A percentile compares a stretch with the other conserved stretches of the same genome.
These are phyloP conservation scores for Metschnikowia orientalis DNA, from an alignment of 805 yeast genomes.

Conservation along the genomic window DNA sequence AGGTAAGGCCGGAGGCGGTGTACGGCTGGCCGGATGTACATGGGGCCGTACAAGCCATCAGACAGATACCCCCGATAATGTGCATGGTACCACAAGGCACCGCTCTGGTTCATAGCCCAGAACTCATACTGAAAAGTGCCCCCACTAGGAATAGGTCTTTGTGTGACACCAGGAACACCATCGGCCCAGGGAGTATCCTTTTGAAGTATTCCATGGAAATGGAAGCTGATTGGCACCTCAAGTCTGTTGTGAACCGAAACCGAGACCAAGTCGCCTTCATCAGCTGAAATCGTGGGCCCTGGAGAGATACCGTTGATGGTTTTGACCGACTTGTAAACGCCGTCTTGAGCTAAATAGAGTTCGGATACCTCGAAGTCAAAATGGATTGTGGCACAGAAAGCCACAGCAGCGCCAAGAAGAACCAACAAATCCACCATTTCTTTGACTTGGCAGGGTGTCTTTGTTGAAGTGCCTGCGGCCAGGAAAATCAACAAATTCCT, in stretches of 20 bases:
- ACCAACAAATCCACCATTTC: no score
- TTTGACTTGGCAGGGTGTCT: no score
- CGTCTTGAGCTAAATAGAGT: slow-evolving; percentile 25
- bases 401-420: slow-evolving; percentile 17
- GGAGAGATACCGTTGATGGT: slow-evolving; percentile 46
- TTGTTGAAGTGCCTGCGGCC: no score
- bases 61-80: slow-evolving; percentile 45
- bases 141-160: slow-evolving; percentile 47
- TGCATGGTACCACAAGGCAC: slow-evolving; percentile 56
- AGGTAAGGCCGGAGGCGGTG: slow-evolving; percentile 29
- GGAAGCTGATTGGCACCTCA: slow-evolving; percentile 40
- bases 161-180: slow-evolving; percentile 49
- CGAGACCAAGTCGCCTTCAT: slow-evolving; percentile 29
- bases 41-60: slow-evolving; percentile 47
- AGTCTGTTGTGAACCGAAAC: slow-evolving; percentile 38
- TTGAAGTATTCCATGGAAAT: slow-evolving; percentile 51
- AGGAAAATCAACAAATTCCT: no score
- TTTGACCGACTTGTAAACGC: slow-evolving; percentile 29
- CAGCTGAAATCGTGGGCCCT: slow-evolving; percentile 42
- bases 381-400: no score
- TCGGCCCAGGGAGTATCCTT: slow-evolving; percentile 45
- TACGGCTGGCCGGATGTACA: slow-evolving; percentile 37
- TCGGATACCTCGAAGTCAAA: slow-evolving; percentile 12
- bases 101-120: slow-evolving; percentile 36
- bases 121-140: slow-evolving; percentile 39